Evolutionary conservation across 768 basidiomycete genomes (phyloP).

Genomic region (Leucosporidium scottii): DNA sequence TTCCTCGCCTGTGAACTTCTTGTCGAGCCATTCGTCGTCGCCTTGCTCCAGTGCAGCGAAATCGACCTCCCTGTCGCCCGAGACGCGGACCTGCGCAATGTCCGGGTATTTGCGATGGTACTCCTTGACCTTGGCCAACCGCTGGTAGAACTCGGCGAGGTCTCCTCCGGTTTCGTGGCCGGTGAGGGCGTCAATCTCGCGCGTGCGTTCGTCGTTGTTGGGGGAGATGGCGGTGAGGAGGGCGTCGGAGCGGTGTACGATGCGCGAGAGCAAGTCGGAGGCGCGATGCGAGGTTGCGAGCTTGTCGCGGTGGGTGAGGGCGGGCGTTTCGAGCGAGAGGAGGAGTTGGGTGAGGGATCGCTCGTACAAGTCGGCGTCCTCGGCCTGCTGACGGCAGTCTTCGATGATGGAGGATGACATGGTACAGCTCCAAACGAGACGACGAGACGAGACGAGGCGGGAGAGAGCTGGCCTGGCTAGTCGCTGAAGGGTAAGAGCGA

Average conservation of each 20-base stretch:
- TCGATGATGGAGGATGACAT: conserved; percentile 62
- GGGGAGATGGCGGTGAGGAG: conserved; percentile 17
- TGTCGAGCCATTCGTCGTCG: conserved; percentile 39
- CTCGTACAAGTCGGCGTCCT: conserved; percentile 89
- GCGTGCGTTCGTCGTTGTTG: conserved; percentile 17
- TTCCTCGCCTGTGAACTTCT: conserved; percentile 91
- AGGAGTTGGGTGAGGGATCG: conserved; percentile 76
- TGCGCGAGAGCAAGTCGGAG: conserved; percentile 76
- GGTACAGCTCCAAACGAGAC: neutral
- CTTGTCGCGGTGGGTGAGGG: conserved; percentile 31
- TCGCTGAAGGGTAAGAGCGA: too few relatives aligned
- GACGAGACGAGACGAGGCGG: too few relatives aligned
- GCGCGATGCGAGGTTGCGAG: conserved; percentile 77
- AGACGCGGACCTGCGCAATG: conserved; percentile 46
- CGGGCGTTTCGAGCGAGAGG: conserved; percentile 43
- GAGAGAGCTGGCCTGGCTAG: too few relatives aligned
- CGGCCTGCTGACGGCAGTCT: conserved; percentile 88
- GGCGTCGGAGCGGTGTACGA: conserved; percentile 47
- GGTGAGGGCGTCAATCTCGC: conserved; percentile 34
- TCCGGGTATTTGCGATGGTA: conserved; percentile 95
- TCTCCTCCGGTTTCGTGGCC: conserved; percentile 44
- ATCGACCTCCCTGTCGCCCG: conserved; percentile 48
- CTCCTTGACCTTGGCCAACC: conserved; percentile 92
- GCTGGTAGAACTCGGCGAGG: conserved; percentile 88
- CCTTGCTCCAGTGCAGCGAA: conserved; percentile 44